Base-by-base conservation (phyloP, 2,329 filamentous ascomycete species). In the Chaetoscypha palmicola region DNA sequence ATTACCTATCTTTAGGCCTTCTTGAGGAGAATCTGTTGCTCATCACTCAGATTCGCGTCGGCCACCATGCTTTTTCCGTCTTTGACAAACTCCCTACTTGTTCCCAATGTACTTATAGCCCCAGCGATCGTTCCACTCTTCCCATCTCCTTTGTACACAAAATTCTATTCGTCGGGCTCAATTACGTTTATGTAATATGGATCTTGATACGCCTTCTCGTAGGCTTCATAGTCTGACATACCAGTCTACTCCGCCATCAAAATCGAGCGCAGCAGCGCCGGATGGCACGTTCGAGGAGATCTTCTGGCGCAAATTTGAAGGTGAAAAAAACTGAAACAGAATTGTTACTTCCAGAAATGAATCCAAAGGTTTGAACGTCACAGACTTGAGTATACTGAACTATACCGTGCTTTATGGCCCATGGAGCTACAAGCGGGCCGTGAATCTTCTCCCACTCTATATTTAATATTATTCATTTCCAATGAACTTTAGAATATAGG, bases 121-220 rank as follows among this genome's bases (percentile, higher is more conserved):
- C 17, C 20, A 37, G 16, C 19, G 12, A 37, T 37, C 3, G 7
- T 12, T 7, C 34, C 16, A 11, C 17, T 20, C 22, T 37, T 23
- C 12, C 34, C 34, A 37, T 10, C 19, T 3, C 34, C 20, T 22
- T 37, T 37, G 14, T 22, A 16, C 8, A 37, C 20, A 22, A 37
- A 37, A 23, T 37, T 22, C 16, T 14, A 22, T 20, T 37, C 34
- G 22, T 37, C 34, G 22, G 34, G 34, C 34, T 37, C 34, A 37
- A 37, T 37, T 20, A 37, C 34, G 5, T 37, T 23, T 11, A 37
- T 20, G 12, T 37, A 37, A 21, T 37, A 37, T 12, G 34, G 34
- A 37, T 37, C 34, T 11, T 37, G n/a, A n/a, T 37, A 37, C 17
- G 34, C 34, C 14, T 11, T 20, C 14, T 37, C 19, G 19, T 37